Evolutionary conservation across 1,284 basidiomycete species (phyloP).

Genomic region (Rhodotorula sp.): DNA sequence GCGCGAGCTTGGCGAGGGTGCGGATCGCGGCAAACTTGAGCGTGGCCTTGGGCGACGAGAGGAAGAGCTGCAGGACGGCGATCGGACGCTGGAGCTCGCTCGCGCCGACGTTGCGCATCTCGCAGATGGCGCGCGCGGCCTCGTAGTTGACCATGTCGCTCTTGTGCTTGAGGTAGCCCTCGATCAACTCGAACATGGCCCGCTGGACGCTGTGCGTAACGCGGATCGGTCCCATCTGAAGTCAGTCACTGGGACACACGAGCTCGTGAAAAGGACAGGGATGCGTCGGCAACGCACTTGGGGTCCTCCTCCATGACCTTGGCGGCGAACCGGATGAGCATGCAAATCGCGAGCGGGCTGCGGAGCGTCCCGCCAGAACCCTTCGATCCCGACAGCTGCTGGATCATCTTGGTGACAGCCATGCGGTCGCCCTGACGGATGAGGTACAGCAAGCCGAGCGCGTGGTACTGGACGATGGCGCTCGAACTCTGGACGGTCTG

Average conservation of each 20-base stretch:
- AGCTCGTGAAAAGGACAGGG: background rate
- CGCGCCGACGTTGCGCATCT: conserved; percentile 80
- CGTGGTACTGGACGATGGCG: conserved; percentile 96
- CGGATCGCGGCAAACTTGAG: conserved; percentile 98
- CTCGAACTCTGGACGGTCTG: conserved; percentile 82
- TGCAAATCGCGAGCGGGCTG: conserved; percentile 98
- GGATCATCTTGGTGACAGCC: conserved; percentile 99
- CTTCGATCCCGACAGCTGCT: conserved; percentile 72
- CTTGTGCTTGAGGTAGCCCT: conserved; percentile 96
- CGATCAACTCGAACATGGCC: conserved; percentile 90
- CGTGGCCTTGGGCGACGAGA: conserved; percentile 87
- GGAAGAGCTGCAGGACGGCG: conserved; percentile 85
- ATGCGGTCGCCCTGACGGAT: conserved; percentile 97
- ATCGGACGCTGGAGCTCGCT: conserved; percentile 83
- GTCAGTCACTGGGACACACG: background rate
- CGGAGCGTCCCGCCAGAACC: conserved; percentile 78
- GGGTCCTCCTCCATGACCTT: conserved; percentile 98
- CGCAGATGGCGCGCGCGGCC: conserved; percentile 94
- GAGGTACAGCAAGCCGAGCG: conserved; percentile 87
- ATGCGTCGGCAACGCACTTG: conserved; percentile 63
- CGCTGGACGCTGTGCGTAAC: conserved; percentile 66
- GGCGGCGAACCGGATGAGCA: conserved; percentile 96
- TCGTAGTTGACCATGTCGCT: conserved; percentile 99
- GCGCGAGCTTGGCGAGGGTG: conserved; percentile 83
- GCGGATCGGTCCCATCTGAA: background rate